phyloP scores from a whole-genome alignment of 1,284 basidiomycete species.

The Cutaneotrichosporon mucoides region DNA sequence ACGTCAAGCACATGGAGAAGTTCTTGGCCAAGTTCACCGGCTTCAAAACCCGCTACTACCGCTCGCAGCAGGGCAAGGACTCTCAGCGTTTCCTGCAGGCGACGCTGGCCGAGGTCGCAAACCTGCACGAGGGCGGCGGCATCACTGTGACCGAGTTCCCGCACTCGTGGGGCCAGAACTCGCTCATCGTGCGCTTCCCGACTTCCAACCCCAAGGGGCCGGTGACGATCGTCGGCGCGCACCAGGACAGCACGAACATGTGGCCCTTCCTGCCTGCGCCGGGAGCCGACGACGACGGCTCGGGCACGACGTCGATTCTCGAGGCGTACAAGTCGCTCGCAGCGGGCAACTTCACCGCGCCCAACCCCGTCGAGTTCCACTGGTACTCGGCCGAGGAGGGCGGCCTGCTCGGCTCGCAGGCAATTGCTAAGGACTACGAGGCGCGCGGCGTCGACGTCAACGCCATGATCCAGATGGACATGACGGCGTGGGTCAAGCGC shows the following conservation, averaged over 20 bases:
- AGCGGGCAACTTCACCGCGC: constrained; percentile 70
- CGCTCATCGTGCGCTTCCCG: constrained; percentile 65
- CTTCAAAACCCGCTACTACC: constrained; percentile 52
- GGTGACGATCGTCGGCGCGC: constrained; percentile 66
- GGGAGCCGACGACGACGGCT: constrained; percentile 74
- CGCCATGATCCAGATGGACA: constrained; percentile 86
- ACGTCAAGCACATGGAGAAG: constrained; percentile 51
- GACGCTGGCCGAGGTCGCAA: constrained; percentile 68
- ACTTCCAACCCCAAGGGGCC: constrained; percentile 40
- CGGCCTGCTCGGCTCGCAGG: constrained; percentile 92
- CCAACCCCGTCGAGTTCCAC: constrained; percentile 78
- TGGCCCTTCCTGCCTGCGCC: constrained; percentile 86
- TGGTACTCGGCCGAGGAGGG: constrained; percentile 95
- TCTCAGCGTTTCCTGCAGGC: constrained; percentile 77
- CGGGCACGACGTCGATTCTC: constrained; percentile 86
- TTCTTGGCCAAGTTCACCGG: constrained; percentile 67
- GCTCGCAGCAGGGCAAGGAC: constrained; percentile 62
- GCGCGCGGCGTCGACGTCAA: constrained; percentile 62
- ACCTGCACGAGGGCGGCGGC: constrained; percentile 60
- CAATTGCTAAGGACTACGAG: constrained; percentile 76
- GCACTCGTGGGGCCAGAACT: constrained; percentile 90
- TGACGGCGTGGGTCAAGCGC: constrained; percentile 87
- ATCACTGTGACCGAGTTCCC: constrained; percentile 64
- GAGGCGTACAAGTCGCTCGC: constrained; percentile 82
- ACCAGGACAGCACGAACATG: constrained; percentile 86